A percentile compares a stretch with the other conserved stretches of the same genome.
Evolutionary conservation across 225 moss, liverwort and hornwort species (phyloP).

Genomic region (Antitrichia curtipendula): DNA sequence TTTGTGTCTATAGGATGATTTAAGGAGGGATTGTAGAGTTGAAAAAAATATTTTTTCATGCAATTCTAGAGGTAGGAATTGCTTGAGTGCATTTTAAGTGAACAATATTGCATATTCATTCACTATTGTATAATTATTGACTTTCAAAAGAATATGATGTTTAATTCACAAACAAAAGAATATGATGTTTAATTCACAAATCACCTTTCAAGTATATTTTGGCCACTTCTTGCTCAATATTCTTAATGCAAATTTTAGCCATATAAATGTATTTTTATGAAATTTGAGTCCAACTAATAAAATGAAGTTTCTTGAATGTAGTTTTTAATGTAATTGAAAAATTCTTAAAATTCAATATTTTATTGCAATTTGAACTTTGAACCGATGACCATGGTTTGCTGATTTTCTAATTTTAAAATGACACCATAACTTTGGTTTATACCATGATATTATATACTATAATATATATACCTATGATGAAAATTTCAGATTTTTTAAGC

Average conservation of each 20-base stretch:
- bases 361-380: neutral
- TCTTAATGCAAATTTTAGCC: neutral
- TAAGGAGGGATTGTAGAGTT: fast-evolving
- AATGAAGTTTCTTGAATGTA: neutral
- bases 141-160: neutral
- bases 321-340: neutral
- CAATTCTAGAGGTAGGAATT: too few relatives aligned
- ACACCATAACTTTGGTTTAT: neutral
- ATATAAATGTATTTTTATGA: neutral
- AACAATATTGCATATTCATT: neutral
- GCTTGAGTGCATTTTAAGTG: neutral
- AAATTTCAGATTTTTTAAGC: neutral
- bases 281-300: neutral
- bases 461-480: too few relatives aligned
- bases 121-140: neutral
- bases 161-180: neutral
- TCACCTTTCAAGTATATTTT: neutral
- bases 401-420: neutral
- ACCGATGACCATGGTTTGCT: neutral
- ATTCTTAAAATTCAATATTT: neutral
- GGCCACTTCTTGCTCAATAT: neutral
- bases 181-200: neutral
- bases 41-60: neutral
- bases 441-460: too few relatives aligned
- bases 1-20: neutral